Percentiles rank a stretch among this genome's conserved stretches.
Conservation (phyloP, 139 green algal species). For the Picochlorum sp. region DNA sequence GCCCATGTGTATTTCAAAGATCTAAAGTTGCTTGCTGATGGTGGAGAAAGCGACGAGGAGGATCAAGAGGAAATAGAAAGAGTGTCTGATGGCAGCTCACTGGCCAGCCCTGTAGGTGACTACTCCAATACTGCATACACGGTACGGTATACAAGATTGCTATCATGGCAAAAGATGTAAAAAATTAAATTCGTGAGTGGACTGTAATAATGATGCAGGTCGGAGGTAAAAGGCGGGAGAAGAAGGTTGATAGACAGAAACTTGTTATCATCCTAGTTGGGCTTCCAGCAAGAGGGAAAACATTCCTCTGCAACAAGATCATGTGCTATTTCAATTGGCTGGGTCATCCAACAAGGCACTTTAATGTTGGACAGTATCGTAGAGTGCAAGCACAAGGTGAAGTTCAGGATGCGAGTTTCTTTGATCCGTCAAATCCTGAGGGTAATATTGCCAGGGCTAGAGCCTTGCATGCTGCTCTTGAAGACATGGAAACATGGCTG, state of each 20-base stretch:
- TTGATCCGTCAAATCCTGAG: conserved; percentile 66
- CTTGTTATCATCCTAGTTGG: conserved; percentile 81
- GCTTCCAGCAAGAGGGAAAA: conserved; percentile 84
- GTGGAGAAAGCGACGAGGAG: conserved; percentile 9
- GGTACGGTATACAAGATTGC: too few species aligned
- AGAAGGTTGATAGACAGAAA: conserved; percentile 50
- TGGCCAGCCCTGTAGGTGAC: too few species aligned
- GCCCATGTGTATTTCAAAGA: conserved; percentile 31
- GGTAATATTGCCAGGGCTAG: conserved; percentile 57
- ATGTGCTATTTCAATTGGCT: conserved; percentile 80
- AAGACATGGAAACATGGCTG: conserved; percentile 78
- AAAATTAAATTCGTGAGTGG: too few species aligned
- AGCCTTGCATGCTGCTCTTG: conserved; percentile 67
- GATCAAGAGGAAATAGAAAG: neutral
- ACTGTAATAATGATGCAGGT: too few species aligned
- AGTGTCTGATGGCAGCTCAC: too few species aligned
- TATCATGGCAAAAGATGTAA: too few species aligned
- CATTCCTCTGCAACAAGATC: conserved; percentile 89
- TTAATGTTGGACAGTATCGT: conserved; percentile 92
- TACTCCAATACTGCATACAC: too few species aligned
- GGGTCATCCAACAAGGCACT: conserved; percentile 81
- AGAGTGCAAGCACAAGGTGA: conserved; percentile 36
- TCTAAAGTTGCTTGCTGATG: conserved; percentile 27
- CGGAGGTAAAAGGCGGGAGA: neutral
- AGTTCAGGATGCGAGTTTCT: conserved; percentile 73